These are phyloP conservation scores for Cytospora piceicola DNA, from an alignment of 2,329 filamentous ascomycete species.

Conservation along the genomic window DNA sequence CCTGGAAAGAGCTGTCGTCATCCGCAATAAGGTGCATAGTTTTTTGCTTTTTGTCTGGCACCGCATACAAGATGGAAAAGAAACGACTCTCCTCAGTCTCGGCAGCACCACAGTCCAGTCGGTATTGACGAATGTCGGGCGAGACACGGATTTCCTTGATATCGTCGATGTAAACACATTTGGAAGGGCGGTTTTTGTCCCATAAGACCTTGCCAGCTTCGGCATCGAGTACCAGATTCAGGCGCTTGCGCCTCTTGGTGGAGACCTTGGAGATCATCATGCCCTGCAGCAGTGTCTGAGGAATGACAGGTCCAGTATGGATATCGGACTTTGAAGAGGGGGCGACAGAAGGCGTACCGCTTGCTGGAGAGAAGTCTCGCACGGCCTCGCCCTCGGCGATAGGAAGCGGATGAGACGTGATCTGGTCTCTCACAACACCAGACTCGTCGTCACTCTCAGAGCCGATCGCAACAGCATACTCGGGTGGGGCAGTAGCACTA, in stretches of 20 bases:
- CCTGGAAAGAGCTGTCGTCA: conserved; percentile 68
- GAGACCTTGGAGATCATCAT: conserved; percentile 81
- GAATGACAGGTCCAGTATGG: conserved; percentile 72
- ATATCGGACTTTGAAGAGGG: conserved; percentile 43
- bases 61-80: conserved; percentile 88
- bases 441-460: conserved; percentile 59
- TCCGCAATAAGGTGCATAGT: conserved; percentile 86
- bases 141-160: conserved; percentile 88
- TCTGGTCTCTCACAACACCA: conserved; percentile 55
- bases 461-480: conserved; percentile 51
- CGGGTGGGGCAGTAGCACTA: conserved; percentile 69
- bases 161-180: conserved; percentile 92
- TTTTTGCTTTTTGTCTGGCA: conserved; percentile 81
- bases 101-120: conserved; percentile 76
- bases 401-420: conserved; percentile 48
- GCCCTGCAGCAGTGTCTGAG: conserved; percentile 76
- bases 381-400: conserved; percentile 48
- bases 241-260: conserved; percentile 77
- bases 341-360: conserved; percentile 52
- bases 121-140: conserved; percentile 84
- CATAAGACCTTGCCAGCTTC: conserved; percentile 86
- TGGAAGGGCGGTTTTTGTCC: conserved; percentile 78
- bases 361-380: conserved; percentile 53
- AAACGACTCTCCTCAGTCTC: conserved; percentile 71
- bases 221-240: conserved; percentile 74